A percentile compares a stretch with the other conserved stretches of the same genome.
These are phyloP conservation scores for Hygrocybe coccinea DNA, from an alignment of 768 basidiomycete species.

Conservation along the genomic window DNA sequence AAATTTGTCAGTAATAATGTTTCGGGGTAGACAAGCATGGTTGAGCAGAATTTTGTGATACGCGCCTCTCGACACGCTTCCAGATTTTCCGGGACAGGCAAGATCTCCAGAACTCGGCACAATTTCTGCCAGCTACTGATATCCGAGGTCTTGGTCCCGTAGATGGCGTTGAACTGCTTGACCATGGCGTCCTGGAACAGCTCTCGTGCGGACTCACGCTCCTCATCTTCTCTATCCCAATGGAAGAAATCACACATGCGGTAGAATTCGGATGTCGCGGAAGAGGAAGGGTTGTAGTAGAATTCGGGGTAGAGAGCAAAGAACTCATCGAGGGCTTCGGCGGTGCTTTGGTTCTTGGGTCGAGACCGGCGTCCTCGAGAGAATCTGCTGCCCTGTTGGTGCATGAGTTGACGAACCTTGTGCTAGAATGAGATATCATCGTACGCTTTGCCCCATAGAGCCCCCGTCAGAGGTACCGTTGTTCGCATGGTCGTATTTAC, in stretches of 20 bases:
- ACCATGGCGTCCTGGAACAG: slow-evolving; percentile 29
- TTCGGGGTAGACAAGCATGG: too few species aligned
- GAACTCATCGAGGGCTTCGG: slow-evolving; percentile 6
- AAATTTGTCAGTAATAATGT: neutral
- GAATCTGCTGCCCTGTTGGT: neutral
- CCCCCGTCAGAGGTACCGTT: too few species aligned
- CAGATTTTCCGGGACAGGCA: slow-evolving; percentile 27
- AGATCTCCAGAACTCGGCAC: slow-evolving; percentile 20
- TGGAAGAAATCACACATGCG: slow-evolving; percentile 13
- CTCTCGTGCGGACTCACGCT: slow-evolving; percentile 14
- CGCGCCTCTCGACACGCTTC: slow-evolving; percentile 25
- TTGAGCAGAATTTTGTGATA: neutral
- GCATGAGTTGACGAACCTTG: neutral
- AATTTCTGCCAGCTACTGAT: slow-evolving; percentile 12
- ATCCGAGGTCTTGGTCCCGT: slow-evolving; percentile 29
- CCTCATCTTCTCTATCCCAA: slow-evolving; percentile 10
- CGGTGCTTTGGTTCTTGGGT: neutral
- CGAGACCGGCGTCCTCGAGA: neutral
- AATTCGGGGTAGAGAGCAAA: slow-evolving; percentile 15
- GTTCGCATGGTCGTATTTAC: neutral
- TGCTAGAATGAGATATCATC: neutral
- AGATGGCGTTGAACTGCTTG: slow-evolving; percentile 30
- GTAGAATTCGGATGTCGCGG: slow-evolving; percentile 13
- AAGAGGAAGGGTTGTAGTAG: slow-evolving; percentile 6
- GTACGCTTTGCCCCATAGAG: neutral